Conservation (phyloP, 768 basidiomycete genomes). For the Galerina sulciceps region DNA sequence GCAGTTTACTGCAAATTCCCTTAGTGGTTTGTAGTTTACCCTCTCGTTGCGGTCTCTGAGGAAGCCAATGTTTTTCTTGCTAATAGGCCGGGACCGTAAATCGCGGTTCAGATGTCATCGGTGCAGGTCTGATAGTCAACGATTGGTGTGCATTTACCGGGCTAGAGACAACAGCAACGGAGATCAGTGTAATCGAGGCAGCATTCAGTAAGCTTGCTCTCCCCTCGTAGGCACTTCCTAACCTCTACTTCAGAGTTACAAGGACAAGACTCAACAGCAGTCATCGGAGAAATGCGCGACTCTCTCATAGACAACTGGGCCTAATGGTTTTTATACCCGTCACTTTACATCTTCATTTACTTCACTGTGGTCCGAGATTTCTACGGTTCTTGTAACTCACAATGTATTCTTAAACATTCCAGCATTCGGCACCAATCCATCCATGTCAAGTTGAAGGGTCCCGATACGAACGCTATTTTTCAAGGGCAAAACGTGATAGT, state of each 20-base stretch:
- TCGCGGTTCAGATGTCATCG: conserved; percentile 96
- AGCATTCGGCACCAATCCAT: neutral
- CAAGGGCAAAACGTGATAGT: conserved; percentile 26
- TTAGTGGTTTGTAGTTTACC: conserved; percentile 72
- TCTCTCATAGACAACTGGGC: conserved; percentile 93
- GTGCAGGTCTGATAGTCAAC: conserved; percentile 96
- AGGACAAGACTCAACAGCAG: conserved; percentile 80
- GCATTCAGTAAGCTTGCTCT: conserved; percentile 79
- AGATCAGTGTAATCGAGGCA: conserved; percentile 97
- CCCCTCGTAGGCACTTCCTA: conserved; percentile 1
- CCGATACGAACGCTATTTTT: too few species aligned
- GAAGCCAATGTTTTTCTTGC: conserved; percentile 1
- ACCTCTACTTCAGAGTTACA: conserved; percentile 66
- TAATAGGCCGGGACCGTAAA: conserved; percentile 95
- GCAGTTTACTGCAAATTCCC: conserved; percentile 91
- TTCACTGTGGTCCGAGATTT: conserved; percentile 6
- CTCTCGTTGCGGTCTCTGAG: neutral
- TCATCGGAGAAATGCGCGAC: conserved; percentile 92
- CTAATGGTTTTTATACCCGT: conserved; percentile 34
- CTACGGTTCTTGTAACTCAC: conserved; percentile 19
- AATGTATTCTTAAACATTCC: conserved; percentile 14
- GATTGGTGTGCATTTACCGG: conserved; percentile 99
- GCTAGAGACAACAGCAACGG: conserved; percentile 98
- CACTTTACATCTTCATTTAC: neutral
- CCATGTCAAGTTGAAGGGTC: too few species aligned